phyloP scores from a whole-genome alignment of 768 basidiomycete genomes.

The Suillus placidus region DNA sequence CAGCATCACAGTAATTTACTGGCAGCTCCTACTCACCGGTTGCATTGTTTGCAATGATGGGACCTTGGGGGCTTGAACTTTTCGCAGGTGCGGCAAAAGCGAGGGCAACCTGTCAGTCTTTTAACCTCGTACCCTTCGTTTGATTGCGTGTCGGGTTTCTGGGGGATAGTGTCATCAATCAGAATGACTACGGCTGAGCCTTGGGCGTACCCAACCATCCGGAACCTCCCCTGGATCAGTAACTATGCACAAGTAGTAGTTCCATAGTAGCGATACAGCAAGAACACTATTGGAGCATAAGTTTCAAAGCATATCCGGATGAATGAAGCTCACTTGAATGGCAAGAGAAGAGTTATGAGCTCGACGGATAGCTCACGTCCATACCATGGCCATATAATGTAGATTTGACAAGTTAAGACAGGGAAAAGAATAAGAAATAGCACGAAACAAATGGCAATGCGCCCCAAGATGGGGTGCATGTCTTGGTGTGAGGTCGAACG shows the following conservation, averaged over 20 bases:
- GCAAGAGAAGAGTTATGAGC: constrained; percentile 72
- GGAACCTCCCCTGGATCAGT: constrained; percentile 90
- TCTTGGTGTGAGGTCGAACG: constrained; percentile 12
- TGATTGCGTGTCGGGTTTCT: constrained; percentile 74
- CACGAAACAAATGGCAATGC: constrained; percentile 68
- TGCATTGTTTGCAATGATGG: constrained; percentile 92
- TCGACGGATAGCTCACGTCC: constrained; percentile 73
- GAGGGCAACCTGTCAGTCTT: constrained; percentile 77
- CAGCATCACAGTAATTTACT: not conserved
- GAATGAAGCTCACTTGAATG: constrained; percentile 77
- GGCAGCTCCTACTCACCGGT: constrained; percentile 51
- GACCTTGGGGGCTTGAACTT: constrained; percentile 85
- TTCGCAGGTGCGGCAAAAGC: constrained; percentile 87
- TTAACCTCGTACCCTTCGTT: constrained; percentile 87
- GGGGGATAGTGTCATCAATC: constrained; percentile 15
- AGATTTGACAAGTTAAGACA: constrained; percentile 85
- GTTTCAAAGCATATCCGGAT: constrained; percentile 6
- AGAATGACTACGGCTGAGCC: not conserved
- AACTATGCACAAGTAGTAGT: constrained; percentile 80
- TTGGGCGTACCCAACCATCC: constrained; percentile 63
- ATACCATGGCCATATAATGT: constrained; percentile 94
- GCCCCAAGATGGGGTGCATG: constrained; percentile 55
- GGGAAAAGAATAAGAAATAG: constrained; percentile 83
- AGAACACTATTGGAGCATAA: constrained; percentile 54
- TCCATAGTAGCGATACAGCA: constrained; percentile 80